phyloP scores from a whole-genome alignment of 1,284 basidiomycete genomes.

The Grifola frondosa region DNA sequence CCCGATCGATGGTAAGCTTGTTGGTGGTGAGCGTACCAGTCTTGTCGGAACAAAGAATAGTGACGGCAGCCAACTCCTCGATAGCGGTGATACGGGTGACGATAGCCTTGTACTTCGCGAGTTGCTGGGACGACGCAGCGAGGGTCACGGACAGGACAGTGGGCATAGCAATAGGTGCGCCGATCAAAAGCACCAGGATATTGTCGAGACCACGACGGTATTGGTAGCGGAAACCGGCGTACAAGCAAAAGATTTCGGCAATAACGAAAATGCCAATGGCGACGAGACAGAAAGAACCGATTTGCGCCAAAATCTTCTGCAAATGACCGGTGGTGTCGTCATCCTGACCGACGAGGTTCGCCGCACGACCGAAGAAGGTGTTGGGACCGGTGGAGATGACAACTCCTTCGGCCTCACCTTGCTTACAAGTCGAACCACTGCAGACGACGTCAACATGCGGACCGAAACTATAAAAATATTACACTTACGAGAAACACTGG shows the following conservation, averaged over 20 bases:
- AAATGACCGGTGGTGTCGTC: constrained; percentile 96
- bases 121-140: constrained; percentile 96
- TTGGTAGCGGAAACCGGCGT: constrained; percentile 82
- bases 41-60: constrained; percentile 97
- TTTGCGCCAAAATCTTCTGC: constrained; percentile 96
- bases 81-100: constrained; percentile 98
- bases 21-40: constrained; percentile 97
- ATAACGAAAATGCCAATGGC: constrained; percentile 92
- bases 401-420: constrained; percentile 95
- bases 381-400: constrained; percentile 96
- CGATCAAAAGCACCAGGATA: constrained; percentile 95
- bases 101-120: constrained; percentile 98
- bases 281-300: constrained; percentile 93
- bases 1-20: constrained; percentile 96
- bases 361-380: constrained; percentile 95
- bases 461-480: constrained; percentile 7
- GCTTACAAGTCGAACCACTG: constrained; percentile 94
- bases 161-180: constrained; percentile 99
- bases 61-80: constrained; percentile 95
- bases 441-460: constrained; percentile 11
- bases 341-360: constrained; percentile 92
- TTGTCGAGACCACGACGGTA: constrained; percentile 96
- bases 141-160: constrained; percentile 95
- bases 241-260: constrained; percentile 86
- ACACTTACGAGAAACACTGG: constrained; percentile 90